Conservation (phyloP, 2,329 filamentous ascomycete genomes). For the Colletotrichum zoysiae region DNA sequence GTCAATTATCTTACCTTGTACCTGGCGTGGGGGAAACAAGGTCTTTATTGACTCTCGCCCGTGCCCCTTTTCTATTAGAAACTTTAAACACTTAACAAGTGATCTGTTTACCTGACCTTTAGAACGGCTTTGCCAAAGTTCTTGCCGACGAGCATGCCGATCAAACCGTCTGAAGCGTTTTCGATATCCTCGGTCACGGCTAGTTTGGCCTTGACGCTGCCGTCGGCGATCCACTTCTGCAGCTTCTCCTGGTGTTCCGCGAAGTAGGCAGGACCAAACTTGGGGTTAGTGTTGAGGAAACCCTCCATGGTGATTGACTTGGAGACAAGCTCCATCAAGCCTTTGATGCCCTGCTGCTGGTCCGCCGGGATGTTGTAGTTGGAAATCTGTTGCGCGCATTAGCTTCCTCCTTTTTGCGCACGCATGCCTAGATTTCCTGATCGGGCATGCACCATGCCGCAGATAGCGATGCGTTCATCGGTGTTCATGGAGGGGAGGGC, state of each 20-base stretch:
- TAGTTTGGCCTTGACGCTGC: conserved; percentile 78
- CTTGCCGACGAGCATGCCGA: conserved; percentile 80
- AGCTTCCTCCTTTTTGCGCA: background rate
- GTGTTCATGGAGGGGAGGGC: conserved; percentile 63
- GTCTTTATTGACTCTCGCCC: background rate
- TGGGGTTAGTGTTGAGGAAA: conserved; percentile 81
- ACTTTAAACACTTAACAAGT: background rate
- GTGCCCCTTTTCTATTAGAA: background rate
- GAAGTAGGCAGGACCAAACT: conserved; percentile 74
- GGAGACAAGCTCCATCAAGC: conserved; percentile 71
- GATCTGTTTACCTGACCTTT: conserved; percentile 59
- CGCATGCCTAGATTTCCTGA: no score
- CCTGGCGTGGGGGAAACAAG: background rate
- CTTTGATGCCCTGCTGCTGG: conserved; percentile 75
- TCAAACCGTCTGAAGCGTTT: conserved; percentile 77
- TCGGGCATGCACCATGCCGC: conserved; percentile 69
- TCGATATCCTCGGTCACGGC: conserved; percentile 82
- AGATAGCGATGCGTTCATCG: conserved; percentile 74
- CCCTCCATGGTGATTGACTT: conserved; percentile 80
- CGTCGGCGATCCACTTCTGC: conserved; percentile 82
- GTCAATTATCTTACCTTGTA: no score
- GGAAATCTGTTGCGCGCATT: conserved; percentile 61
- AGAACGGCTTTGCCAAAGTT: conserved; percentile 91
- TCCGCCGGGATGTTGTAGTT: conserved; percentile 74
- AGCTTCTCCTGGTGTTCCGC: conserved; percentile 82